phyloP scores from a whole-genome alignment of 164 flowering plant genomes.

The Stephania yunnanensis region DNA sequence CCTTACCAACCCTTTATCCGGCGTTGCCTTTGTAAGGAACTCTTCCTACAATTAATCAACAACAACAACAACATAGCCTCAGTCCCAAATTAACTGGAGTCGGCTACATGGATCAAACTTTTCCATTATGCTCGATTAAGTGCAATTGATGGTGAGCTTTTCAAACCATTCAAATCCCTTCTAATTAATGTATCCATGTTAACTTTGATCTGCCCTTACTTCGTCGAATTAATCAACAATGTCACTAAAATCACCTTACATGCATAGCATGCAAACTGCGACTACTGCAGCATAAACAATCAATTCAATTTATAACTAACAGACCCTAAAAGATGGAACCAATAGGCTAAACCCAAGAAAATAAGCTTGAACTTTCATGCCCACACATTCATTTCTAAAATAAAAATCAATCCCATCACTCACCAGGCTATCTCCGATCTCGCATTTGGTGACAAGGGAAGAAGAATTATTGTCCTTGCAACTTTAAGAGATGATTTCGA shows the following conservation, averaged over 20 bases:
- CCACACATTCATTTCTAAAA: neutral
- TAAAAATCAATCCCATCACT: conserved; percentile 7
- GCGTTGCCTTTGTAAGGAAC: conserved; percentile 74
- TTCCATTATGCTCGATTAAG: too few relatives aligned
- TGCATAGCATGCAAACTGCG: neutral
- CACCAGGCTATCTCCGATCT: conserved; percentile 90
- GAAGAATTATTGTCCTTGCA: conserved; percentile 34
- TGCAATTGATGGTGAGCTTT: too few relatives aligned
- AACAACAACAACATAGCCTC: conserved; percentile 9
- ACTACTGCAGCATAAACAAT: neutral
- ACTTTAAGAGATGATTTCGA: conserved; percentile 47
- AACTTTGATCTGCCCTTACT: too few relatives aligned
- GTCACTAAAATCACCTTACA: neutral
- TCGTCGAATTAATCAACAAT: conserved; percentile 12
- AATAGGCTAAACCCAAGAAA: too few relatives aligned
- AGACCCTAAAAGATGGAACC: neutral
- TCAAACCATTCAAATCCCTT: too few relatives aligned
- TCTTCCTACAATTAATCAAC: conserved; percentile 54
- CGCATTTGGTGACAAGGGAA: conserved; percentile 54
- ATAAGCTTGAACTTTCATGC: neutral
- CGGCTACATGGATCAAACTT: too few relatives aligned
- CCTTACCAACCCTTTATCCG: conserved; percentile 84
- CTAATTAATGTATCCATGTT: too few relatives aligned
- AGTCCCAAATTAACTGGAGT: too few relatives aligned
- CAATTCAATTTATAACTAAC: neutral